Base-by-base conservation (phyloP, 257 asterid species). In the Ligustrum vulgare region DNA sequence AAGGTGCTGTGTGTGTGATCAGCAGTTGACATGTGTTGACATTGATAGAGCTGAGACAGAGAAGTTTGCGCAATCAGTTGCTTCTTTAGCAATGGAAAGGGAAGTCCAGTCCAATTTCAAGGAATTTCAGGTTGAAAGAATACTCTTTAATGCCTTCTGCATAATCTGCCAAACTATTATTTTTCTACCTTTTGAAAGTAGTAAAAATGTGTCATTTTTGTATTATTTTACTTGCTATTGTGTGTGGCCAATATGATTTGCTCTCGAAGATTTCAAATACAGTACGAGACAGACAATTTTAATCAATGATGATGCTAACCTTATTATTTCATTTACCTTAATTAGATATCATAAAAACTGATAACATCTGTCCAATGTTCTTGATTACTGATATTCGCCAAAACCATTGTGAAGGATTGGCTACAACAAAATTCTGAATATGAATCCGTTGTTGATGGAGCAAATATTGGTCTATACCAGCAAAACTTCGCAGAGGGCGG, bases 401-500 rank as follows among this genome's bases (percentile, higher is more conserved):
- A 32, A 79, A 67, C 43, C 60, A 63, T 43, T 20, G 69, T 84
- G 54, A 73, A 94, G 99, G 98, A 86, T 41, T 95, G 99, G 99
- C 80, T 95, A 75, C 96, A 87, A 72, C 82, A 84, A 76, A 85
- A 87, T 80, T 86, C 89, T 72, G 92, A 82, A 51, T 89, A 88
- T 75, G 97, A 95, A 76, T 84, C 93, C 47, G 82, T 92, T 62
- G 84, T 91, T n/a, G 99, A 95, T 83, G 98, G 96, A 89, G 99
- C 97, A 76, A 93, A 91, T 85, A 74, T 93, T 74, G 98, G 98
- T 56, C 82, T 92, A 13, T 92, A 84, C 85, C 96, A 94, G 82
- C 98, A 94, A 81, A 94, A 94, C 77, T 92, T 91, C 81, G 91
- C 87, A 4, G 95, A 88, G 80, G 98, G 99, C 31, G 94, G 97